Conservation (phyloP, 805 yeast genomes). For the Wickerhamomyces alni region DNA sequence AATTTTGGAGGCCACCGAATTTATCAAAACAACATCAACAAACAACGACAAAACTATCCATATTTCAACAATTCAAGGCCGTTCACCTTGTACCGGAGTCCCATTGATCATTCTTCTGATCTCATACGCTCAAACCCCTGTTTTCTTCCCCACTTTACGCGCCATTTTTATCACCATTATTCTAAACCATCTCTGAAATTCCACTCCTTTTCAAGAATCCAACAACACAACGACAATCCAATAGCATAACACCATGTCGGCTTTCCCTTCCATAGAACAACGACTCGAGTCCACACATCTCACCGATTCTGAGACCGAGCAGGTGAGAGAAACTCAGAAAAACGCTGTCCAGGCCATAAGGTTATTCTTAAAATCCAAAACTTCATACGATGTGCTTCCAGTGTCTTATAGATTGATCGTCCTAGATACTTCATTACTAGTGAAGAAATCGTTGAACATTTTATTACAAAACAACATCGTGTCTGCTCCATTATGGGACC, state of each 20-base stretch:
- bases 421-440: conserved; percentile 83
- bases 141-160: too few relatives aligned
- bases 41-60: too few relatives aligned
- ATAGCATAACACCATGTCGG: too few relatives aligned
- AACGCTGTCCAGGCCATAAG: conserved; percentile 81
- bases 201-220: background rate
- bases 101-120: too few relatives aligned
- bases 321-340: conserved; percentile 35
- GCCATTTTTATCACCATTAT: too few relatives aligned
- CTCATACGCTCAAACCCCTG: too few relatives aligned
- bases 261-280: conserved; percentile 19
- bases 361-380: conserved; percentile 77
- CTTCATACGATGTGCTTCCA: conserved; percentile 94
- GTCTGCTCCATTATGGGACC: conserved; percentile 96
- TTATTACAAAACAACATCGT: conserved; percentile 90
- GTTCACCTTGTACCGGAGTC: too few relatives aligned
- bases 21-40: too few relatives aligned
- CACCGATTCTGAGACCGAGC: conserved; percentile 4
- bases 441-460: conserved; percentile 86
- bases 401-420: conserved; percentile 91
- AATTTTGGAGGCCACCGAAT: too few relatives aligned
- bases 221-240: conserved; percentile 10
- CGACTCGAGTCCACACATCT: conserved; percentile 30
- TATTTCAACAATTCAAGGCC: too few relatives aligned
- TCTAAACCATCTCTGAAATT: too few relatives aligned